phyloP scores from a whole-genome alignment of 257 asterid species.

The Nicotiana sylvestris region DNA sequence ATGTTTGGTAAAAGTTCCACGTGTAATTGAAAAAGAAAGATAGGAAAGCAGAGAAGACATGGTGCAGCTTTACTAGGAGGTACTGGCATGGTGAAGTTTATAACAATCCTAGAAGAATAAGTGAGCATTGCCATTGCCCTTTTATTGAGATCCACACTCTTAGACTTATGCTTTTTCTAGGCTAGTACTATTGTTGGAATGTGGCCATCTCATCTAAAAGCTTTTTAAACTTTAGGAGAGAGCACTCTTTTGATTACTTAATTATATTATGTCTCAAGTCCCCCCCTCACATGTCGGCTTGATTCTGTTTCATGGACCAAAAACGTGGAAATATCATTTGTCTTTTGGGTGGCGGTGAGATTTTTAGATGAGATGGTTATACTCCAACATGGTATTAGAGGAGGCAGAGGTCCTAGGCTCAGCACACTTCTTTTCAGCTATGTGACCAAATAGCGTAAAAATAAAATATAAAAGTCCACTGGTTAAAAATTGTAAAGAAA shows the following conservation, averaged over 20 bases:
- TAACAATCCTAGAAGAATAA: background rate
- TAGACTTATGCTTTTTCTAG: background rate
- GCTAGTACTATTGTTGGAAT: background rate
- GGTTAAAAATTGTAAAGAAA: background rate
- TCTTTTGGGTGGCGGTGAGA: no score
- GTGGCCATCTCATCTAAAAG: no score
- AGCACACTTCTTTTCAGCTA: background rate
- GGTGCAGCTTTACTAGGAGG: background rate
- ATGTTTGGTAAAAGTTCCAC: background rate
- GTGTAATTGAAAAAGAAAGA: background rate
- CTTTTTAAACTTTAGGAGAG: no score
- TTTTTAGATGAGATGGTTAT: no score
- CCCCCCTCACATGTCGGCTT: no score
- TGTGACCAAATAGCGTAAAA: background rate
- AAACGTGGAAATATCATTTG: no score
- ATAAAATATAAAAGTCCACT: background rate
- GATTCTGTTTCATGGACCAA: no score
- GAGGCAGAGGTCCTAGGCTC: no score
- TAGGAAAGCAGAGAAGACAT: background rate
- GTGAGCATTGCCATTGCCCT: background rate
- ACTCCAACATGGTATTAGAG: no score
- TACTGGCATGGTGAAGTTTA: background rate
- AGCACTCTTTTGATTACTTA: no score
- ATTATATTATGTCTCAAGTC: no score
- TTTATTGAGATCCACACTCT: background rate